A percentile compares a stretch with the other conserved stretches of the same genome.
Conservation (phyloP, 2,329 filamentous ascomycete genomes). For the Sporothrix variecibatus region DNA sequence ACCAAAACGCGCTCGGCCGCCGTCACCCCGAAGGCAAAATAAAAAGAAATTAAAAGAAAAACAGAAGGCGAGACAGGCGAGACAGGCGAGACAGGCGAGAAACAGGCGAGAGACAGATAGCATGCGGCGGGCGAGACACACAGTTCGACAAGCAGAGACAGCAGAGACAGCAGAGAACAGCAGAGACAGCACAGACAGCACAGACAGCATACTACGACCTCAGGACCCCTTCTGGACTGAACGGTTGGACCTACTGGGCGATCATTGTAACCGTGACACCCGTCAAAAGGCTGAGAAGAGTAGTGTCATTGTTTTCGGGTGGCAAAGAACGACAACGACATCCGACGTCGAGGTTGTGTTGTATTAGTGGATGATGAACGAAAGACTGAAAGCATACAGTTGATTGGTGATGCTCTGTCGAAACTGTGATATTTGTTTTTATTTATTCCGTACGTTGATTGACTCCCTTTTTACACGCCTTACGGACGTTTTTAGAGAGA, state of each 20-base stretch:
- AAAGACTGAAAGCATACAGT: background rate
- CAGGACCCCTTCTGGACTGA: background rate
- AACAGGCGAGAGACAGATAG: too few species aligned
- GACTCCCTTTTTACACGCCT: background rate
- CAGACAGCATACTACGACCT: too few species aligned
- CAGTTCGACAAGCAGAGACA: too few species aligned
- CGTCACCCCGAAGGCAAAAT: background rate
- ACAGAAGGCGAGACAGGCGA: too few species aligned
- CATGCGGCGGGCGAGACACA: too few species aligned
- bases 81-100: too few species aligned
- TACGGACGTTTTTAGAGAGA: background rate
- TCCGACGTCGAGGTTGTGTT: background rate
- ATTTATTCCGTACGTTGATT: background rate
- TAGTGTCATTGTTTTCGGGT: background rate
- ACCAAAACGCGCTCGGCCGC: constrained; percentile 8
- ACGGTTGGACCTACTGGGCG: background rate
- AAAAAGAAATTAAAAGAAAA: background rate
- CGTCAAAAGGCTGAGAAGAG: background rate
- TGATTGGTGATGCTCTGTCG: background rate
- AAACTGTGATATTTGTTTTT: background rate
- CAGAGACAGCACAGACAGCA: too few species aligned
- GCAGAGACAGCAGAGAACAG: too few species aligned
- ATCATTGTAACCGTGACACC: background rate
- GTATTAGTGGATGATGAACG: background rate
- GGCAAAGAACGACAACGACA: background rate